Evolutionary conservation across 306 rosid species (phyloP), one percentile per base, ranked within the genome.

Genomic region (Ceratonia siliqua): DNA sequence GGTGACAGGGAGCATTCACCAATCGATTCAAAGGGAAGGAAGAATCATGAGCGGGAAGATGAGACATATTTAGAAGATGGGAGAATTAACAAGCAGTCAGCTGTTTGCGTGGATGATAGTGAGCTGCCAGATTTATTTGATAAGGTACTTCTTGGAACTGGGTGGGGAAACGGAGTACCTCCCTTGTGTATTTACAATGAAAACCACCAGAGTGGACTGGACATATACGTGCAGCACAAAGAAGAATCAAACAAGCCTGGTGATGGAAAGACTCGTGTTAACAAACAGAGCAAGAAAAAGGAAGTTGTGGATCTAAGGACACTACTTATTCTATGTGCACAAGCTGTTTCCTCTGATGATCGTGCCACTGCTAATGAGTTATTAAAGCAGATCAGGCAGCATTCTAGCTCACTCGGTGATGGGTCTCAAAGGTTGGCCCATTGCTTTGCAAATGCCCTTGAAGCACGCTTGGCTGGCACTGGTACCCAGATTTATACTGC

Each of bases 1-100:
- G 79, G 80, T 38, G 87, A 83, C 59, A 62, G 63, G 11, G 84
- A 85, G 39, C 62, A 77, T 52, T 73, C 65, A 42, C 53, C 70
- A 2, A 32, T 45, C 2, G 73, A 75, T 58, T 83, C 36, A 1
- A 87, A 76, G 68, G 84, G 81, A 30, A 85, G 79, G 81, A 89
- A 89, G 77, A 81, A 71, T 77, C 91, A 77, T 42, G 83, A 22
- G 33, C 56, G 89, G 69, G 91, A 79, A 55, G 88, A 87, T 21
- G 87, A 74, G 18, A 10, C 75, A 5, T 85, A 70, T 35, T 64
- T 79, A 21, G 88, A 79, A 77, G 84, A 76, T 73, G 84, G 78
- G 38, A 85, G 96, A 68, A 87, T 84, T 67, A 80, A 42, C 87
- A 90, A 90, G 85, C 92, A 83, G 3, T 82, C 88, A 1, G 92